These are phyloP conservation scores for Termitomyces titanicus DNA, from an alignment of 768 basidiomycete species.

Conservation along the genomic window DNA sequence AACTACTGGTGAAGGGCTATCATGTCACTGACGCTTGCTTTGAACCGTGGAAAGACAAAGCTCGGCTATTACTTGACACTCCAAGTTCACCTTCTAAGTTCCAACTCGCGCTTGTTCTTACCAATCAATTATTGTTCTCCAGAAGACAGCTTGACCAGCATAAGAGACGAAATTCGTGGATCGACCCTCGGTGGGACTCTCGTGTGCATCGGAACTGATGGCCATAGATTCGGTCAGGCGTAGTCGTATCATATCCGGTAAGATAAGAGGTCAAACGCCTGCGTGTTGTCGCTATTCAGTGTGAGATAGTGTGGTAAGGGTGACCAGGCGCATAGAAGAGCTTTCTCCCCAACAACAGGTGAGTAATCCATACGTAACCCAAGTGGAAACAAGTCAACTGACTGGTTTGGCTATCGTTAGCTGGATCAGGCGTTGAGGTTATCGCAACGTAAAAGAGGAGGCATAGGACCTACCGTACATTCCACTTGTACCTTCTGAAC, in stretches of 20 bases:
- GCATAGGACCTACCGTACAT: conserved; percentile 25
- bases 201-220: conserved; percentile 45
- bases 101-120: conserved; percentile 32
- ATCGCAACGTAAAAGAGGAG: neutral
- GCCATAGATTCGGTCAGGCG: conserved; percentile 44
- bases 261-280: conserved; percentile 48
- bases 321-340: conserved; percentile 49
- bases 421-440: conserved; percentile 22
- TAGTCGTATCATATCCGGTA: conserved; percentile 35
- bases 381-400: conserved; percentile 8
- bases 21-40: conserved; percentile 30
- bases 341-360: conserved; percentile 21
- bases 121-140: conserved; percentile 29
- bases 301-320: conserved; percentile 49
- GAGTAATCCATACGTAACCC: neutral
- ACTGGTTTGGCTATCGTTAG: conserved; percentile 49
- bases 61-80: conserved; percentile 38
- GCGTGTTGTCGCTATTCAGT: conserved; percentile 38
- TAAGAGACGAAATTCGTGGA: conserved; percentile 44
- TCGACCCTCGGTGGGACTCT: conserved; percentile 30
- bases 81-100: conserved; percentile 55
- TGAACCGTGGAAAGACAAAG: conserved; percentile 38
- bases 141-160: conserved; percentile 46
- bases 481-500: conserved; percentile 27
- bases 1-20: neutral